Evolutionary conservation across 192 early-diverging fungal genomes (phyloP).

Genomic region (Backusella tarrabulga): DNA sequence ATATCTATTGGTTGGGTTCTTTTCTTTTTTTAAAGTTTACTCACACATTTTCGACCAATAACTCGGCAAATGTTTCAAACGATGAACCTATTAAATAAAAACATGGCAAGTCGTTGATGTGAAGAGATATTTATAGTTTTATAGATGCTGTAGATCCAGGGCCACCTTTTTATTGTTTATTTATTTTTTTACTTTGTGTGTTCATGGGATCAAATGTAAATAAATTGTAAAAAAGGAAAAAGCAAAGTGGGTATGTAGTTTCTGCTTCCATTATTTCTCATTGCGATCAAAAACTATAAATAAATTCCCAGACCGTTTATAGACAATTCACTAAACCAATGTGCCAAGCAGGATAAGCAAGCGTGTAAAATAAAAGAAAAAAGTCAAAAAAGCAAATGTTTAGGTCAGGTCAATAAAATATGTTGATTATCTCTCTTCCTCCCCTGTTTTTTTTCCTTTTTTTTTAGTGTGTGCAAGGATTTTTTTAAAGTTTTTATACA

Average conservation of each 20-base stretch:
- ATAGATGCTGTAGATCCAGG: background rate
- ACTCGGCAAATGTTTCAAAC: background rate
- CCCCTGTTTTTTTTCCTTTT: background rate
- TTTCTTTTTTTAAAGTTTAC: background rate
- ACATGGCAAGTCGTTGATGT: background rate
- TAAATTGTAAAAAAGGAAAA: background rate
- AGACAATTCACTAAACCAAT: background rate
- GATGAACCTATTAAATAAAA: background rate
- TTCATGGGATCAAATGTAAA: background rate
- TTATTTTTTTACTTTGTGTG: background rate
- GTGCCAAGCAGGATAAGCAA: background rate
- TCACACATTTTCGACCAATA: background rate
- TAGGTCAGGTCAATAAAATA: background rate
- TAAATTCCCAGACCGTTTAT: constrained; percentile 1
- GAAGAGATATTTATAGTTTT: background rate
- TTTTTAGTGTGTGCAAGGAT: background rate
- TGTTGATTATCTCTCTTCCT: background rate
- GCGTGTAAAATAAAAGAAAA: background rate
- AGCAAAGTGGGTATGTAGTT: background rate
- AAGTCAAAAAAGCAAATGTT: background rate
- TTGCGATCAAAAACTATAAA: background rate
- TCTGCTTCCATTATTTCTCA: background rate
- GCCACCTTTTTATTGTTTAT: background rate
- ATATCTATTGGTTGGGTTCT: background rate
- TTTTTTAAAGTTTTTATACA: background rate